phyloP scores from a whole-genome alignment of 192 early-diverging fungal species.

The Linnemannia elongata region DNA sequence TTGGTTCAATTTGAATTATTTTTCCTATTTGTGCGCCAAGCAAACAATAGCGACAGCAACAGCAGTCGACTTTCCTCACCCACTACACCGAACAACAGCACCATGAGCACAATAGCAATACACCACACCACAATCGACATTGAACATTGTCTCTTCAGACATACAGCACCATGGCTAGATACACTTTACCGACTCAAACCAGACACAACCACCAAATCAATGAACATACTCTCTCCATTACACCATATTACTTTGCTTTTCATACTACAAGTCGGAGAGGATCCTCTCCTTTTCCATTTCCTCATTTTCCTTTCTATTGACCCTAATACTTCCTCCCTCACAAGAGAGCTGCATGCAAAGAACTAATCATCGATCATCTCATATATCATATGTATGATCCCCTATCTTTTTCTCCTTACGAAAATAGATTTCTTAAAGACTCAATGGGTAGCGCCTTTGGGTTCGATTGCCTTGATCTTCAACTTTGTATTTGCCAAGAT shows the following conservation, averaged over 20 bases:
- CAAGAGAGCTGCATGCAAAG: background rate
- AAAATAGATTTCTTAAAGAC: slow-evolving; percentile 69
- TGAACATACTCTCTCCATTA: background rate
- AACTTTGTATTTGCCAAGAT: slow-evolving; percentile 74
- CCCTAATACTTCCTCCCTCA: background rate
- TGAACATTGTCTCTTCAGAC: no score
- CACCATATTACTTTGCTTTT: background rate
- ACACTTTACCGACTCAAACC: background rate
- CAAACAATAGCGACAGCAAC: background rate
- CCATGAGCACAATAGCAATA: background rate
- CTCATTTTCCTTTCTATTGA: background rate
- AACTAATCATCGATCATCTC: background rate
- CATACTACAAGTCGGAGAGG: background rate
- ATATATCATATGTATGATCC: background rate
- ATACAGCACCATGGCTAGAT: no score
- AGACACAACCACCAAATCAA: background rate
- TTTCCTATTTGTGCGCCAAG: background rate
- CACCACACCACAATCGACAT: no score
- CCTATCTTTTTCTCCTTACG: background rate
- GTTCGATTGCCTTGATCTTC: slow-evolving; percentile 68
- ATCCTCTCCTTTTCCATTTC: background rate
- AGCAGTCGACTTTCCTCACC: background rate
- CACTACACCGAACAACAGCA: background rate
- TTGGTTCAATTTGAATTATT: background rate
- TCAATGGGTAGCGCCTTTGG: slow-evolving; percentile 72